A percentile compares a stretch with the other conserved stretches of the same genome.
Conservation (phyloP, 129 eudicot genomes). For the Flaveria bidentis region DNA sequence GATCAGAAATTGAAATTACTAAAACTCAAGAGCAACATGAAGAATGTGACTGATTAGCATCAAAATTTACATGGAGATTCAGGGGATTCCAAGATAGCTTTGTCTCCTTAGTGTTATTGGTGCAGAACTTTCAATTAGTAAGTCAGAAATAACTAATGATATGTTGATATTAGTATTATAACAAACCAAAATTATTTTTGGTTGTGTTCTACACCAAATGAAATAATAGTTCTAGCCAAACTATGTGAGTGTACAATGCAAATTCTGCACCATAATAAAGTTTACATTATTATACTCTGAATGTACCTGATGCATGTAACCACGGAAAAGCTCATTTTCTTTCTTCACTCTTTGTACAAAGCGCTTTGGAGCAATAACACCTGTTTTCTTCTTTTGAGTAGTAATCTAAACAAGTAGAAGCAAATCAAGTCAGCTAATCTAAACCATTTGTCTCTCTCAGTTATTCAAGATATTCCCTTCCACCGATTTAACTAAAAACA, state of each 20-base stretch:
- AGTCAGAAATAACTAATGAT: too few relatives aligned
- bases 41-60: background rate
- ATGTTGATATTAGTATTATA: too few relatives aligned
- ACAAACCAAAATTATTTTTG: background rate
- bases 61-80: background rate
- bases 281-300: conserved; percentile 3
- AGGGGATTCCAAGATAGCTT: too few relatives aligned
- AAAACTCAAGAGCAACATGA: background rate
- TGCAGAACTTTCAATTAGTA: too few relatives aligned
- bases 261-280: background rate
- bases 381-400: conserved; percentile 93
- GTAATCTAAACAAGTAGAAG: conserved; percentile 56
- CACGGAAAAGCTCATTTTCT: conserved; percentile 82
- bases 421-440: conserved; percentile 15
- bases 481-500: background rate
- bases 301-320: conserved; percentile 92
- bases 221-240: background rate
- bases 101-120: too few relatives aligned
- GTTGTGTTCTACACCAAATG: background rate
- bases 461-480: background rate
- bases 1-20: conserved; percentile 12
- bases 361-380: conserved; percentile 83
- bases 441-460: background rate
- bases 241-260: background rate
- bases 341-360: conserved; percentile 69